Evolutionary conservation across 306 rosid species (phyloP), one percentile per base, ranked within the genome.

Genomic region (Fragaria nilgerrensis): DNA sequence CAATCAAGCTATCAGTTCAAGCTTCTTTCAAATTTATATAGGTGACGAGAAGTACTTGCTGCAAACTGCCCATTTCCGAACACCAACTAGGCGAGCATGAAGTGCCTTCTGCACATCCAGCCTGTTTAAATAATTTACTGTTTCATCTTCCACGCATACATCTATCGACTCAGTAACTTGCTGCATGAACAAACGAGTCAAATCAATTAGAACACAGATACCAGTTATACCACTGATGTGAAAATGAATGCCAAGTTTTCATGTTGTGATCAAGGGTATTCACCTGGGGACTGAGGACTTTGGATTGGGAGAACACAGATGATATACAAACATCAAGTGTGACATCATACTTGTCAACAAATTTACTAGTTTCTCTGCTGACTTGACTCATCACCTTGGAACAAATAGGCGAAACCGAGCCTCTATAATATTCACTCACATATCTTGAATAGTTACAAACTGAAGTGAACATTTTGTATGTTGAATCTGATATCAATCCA

Each of bases 131-230:
- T 95, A 95, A 75, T 88, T 95, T 5, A 81, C 90, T 10, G 88
- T 88, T 84, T 95, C 92, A 52, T 95, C 99, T 79, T 95, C 99
- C 63, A 95, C 99, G 5, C 99, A 95, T 29, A 95, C 99, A 83
- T 95, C 99, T 63, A 95, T 77, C 0, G 87, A 81, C 79, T 89
- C 92, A 1, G 83, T 74, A 76, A 83, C 88, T 88, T 92, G 90
- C 99, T 95, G 87, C 66, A 75, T 66, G 27, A 75, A 79, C 22
- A 69, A 75, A 65, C 37, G 61, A 11, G 59, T 52, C 19, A 59
- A 59, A 34, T 29, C 22, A 19, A 36, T 78, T 11, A 47, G 53
- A 48, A 45, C 61, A 25, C 34, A 48, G 73, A 68, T 23, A 4
- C 23, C 6, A n/a, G 4, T 50, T 67, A 68, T 17, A 7, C 17